These are phyloP conservation scores for Zostera marina DNA, from an alignment of 116 monocot genomes.

Conservation along the genomic window DNA sequence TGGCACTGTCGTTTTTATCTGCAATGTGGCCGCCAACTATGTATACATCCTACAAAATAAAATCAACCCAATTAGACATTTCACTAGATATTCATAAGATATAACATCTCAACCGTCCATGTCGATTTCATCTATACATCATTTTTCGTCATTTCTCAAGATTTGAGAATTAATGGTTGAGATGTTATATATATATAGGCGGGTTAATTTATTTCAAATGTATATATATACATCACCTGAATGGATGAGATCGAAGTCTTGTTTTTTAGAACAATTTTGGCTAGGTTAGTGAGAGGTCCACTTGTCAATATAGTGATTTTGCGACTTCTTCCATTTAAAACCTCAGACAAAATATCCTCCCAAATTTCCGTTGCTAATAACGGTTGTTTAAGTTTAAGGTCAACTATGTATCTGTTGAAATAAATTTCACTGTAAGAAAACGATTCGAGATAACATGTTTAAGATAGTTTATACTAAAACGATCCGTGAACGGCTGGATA, in stretches of 20 bases:
- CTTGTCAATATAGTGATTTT: conserved; percentile 68
- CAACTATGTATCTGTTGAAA: conserved; percentile 43
- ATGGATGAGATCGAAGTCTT: conserved; percentile 37
- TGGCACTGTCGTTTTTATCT: conserved; percentile 4
- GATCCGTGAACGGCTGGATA: no score
- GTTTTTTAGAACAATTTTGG: conserved; percentile 52
- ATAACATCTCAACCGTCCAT: neutral
- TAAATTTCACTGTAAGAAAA: no score
- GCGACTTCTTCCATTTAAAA: conserved; percentile 11
- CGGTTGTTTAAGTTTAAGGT: conserved; percentile 58
- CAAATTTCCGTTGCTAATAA: conserved; percentile 62
- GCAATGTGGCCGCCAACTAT: conserved; percentile 66
- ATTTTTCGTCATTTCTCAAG: no score
- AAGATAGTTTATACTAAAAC: no score
- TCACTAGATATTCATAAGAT: neutral
- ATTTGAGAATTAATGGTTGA: no score
- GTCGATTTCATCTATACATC: no score
- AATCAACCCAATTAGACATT: neutral
- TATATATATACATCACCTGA: no score
- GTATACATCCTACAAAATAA: conserved; percentile 34
- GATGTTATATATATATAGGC: no score
- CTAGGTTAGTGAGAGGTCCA: conserved; percentile 83
- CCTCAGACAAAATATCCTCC: conserved; percentile 18
- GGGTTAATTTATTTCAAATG: no score
- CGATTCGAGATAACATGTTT: no score